Evolutionary conservation across 345 rosid genomes (phyloP).

Genomic region (Acer campestre): DNA sequence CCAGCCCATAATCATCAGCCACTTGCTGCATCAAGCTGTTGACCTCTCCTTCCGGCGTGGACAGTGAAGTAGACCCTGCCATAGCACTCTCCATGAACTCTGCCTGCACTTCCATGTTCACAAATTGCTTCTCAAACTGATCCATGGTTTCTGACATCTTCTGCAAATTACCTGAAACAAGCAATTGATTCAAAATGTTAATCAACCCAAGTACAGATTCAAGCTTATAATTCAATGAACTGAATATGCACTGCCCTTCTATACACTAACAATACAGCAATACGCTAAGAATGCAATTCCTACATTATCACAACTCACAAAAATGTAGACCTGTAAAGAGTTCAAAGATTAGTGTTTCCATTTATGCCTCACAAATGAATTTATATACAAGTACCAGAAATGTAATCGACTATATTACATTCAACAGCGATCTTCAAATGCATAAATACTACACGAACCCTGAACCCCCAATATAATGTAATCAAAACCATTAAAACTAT

Average conservation of each 20-base stretch:
- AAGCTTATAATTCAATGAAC: background rate
- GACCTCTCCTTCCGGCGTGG: constrained; percentile 98
- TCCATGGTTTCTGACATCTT: constrained; percentile 99
- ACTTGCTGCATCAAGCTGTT: constrained; percentile 99
- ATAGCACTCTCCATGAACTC: constrained; percentile 98
- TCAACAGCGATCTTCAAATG: background rate
- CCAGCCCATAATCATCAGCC: constrained; percentile 94
- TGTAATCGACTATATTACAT: background rate
- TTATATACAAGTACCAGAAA: background rate
- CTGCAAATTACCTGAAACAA: constrained; percentile 83
- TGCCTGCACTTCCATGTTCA: constrained; percentile 99
- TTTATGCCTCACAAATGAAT: background rate
- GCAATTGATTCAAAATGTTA: background rate
- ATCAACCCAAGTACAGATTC: background rate
- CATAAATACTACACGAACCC: background rate
- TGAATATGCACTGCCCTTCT: background rate
- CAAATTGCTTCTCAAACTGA: constrained; percentile 96
- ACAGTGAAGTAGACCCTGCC: constrained; percentile 97
- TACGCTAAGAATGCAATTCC: background rate
- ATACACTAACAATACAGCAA: background rate
- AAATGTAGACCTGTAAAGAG: background rate
- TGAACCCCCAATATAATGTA: background rate
- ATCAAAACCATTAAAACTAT: background rate
- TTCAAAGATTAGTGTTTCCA: background rate
- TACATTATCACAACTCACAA: background rate